Conservation (phyloP, 805 yeast species). For the Candida parachauliodes region DNA sequence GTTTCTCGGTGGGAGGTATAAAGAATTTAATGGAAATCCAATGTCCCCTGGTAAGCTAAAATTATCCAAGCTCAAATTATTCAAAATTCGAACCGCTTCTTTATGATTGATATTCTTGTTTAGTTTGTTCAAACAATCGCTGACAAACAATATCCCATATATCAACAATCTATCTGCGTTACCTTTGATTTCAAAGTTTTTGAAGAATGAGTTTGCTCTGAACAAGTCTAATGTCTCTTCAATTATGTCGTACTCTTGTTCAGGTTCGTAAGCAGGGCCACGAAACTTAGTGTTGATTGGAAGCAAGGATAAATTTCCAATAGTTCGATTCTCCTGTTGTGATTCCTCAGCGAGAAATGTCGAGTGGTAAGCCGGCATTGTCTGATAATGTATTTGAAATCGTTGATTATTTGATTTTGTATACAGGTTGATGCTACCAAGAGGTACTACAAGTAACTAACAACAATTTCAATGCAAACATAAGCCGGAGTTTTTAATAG, state of each 20-base stretch:
- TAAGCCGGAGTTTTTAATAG: no score
- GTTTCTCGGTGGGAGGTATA: constrained; percentile 70
- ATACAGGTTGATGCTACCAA: constrained; percentile 3
- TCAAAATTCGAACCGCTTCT: constrained; percentile 67
- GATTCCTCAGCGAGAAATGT: constrained; percentile 63
- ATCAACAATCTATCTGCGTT: constrained; percentile 90
- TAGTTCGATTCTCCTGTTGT: constrained; percentile 49
- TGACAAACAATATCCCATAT: constrained; percentile 86
- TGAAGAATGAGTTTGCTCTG: constrained; percentile 94
- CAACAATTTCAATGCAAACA: no score
- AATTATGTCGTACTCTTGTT: constrained; percentile 75
- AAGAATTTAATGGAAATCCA: constrained; percentile 84
- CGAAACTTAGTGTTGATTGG: constrained; percentile 82
- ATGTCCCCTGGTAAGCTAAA: constrained; percentile 94
- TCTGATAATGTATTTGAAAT: constrained; percentile 1
- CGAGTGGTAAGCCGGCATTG: constrained; percentile 71
- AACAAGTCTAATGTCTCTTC: constrained; percentile 91
- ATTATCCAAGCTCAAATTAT: constrained; percentile 81
- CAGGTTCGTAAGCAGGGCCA: constrained; percentile 85
- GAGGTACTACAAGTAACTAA: no score
- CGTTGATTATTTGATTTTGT: not conserved
- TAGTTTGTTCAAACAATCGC: constrained; percentile 75
- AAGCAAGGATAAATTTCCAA: constrained; percentile 78
- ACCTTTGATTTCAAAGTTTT: constrained; percentile 94
- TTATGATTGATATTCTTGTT: constrained; percentile 43